Base-by-base conservation (phyloP, 441 rosid species). In the Aquilaria agallochum region DNA sequence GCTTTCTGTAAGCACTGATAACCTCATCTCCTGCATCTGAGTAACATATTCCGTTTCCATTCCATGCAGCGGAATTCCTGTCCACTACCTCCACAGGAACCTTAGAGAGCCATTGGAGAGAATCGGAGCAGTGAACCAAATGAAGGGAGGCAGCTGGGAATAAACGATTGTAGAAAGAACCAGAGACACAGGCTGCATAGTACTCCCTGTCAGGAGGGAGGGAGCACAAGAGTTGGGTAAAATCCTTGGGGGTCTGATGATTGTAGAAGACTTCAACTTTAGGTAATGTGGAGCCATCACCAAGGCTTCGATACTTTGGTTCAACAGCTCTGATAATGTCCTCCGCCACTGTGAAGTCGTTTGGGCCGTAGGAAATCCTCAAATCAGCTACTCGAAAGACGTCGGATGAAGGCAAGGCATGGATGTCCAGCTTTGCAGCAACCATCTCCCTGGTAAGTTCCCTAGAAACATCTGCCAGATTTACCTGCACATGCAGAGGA, bases 341-440 rank as follows among this genome's bases (percentile, higher is more conserved):
- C 5, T 48, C 5, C 15, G 36, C 50, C 33, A 55, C 33, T 3
- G 40, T 7, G 36, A 60, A 60, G 3, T 55, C 55, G 46, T 67
- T 67, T 40, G 65, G 33, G 14, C 71, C 71, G 1, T 34, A 11
- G 8, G 71, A 67, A 12, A 64, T 59, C 3, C 71, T 65, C 0
- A 53, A 54, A 49, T 67, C 71, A 11, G 50, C 71, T 11, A 67
- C 53, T 3, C 2, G 30, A 13, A 67, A 53, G 27, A 27, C 27
- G 36, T 36, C 20, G 11, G 46, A 36, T 5, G 42, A 36, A 36
- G 42, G 42, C 44, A 15, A 8, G 5, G 31, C 51, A 1, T 59
- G 31, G 8, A 59, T 31, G 50, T 59, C 59, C 7, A 67, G 31
- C 50, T 34, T 46, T 1, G 54, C 42, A 3, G 9, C 27, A 2